Conservation (phyloP, 768 basidiomycete genomes). For the Tricholoma flavovirens region DNA sequence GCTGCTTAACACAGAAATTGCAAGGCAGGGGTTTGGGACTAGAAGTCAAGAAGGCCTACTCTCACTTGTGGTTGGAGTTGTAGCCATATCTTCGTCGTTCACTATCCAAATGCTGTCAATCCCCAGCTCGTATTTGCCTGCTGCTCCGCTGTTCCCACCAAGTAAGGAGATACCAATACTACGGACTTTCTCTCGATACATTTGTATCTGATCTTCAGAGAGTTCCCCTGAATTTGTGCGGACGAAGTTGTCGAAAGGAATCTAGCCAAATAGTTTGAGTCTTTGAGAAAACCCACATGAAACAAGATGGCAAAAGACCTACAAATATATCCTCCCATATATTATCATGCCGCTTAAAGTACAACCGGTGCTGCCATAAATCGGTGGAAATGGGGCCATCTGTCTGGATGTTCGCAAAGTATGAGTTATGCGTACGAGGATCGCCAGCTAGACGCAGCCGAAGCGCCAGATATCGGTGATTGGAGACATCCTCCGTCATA, state of each 20-base stretch:
- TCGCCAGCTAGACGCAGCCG: slow-evolving; percentile 76
- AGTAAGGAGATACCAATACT: slow-evolving; percentile 85
- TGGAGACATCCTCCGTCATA: slow-evolving; percentile 75
- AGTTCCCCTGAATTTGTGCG: slow-evolving; percentile 71
- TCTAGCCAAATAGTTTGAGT: slow-evolving; percentile 36
- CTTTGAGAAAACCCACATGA: too few relatives aligned
- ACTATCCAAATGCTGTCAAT: slow-evolving; percentile 79
- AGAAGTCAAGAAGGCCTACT: background rate
- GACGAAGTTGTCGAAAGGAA: slow-evolving; percentile 75
- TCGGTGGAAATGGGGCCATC: slow-evolving; percentile 76
- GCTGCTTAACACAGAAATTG: background rate
- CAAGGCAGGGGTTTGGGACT: background rate
- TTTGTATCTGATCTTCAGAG: slow-evolving; percentile 62
- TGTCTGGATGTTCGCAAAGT: slow-evolving; percentile 92
- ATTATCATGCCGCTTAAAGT: slow-evolving; percentile 58
- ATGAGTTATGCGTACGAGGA: slow-evolving; percentile 71
- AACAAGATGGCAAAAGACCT: slow-evolving; percentile 24
- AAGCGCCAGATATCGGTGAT: slow-evolving; percentile 75
- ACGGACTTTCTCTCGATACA: slow-evolving; percentile 70
- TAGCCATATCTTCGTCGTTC: slow-evolving; percentile 60
- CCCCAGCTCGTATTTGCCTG: slow-evolving; percentile 78
- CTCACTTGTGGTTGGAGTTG: slow-evolving; percentile 21
- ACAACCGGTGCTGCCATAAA: slow-evolving; percentile 94
- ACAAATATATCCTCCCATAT: slow-evolving; percentile 83
- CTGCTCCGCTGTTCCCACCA: slow-evolving; percentile 72